These are phyloP conservation scores for Puccinia polysora DNA, from an alignment of 1,284 basidiomycete genomes.

Conservation along the genomic window DNA sequence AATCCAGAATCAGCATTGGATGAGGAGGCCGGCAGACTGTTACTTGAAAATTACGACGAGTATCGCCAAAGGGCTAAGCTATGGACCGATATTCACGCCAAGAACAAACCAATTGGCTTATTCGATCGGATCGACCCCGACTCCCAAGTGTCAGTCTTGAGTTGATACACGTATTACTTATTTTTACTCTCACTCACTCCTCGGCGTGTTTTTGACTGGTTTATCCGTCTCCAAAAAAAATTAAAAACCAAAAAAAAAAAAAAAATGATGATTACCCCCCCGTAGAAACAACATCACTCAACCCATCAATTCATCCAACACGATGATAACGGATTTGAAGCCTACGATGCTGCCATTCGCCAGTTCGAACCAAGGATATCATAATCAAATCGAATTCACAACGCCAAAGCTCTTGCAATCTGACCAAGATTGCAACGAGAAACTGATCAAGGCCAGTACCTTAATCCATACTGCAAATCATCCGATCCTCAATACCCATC, in stretches of 20 bases:
- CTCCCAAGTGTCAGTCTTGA: neutral
- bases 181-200: neutral
- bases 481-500: constrained; percentile 25
- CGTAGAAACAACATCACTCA: neutral
- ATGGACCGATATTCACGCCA: constrained; percentile 78
- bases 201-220: neutral
- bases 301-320: neutral
- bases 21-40: constrained; percentile 84
- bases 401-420: neutral
- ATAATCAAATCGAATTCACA: neutral
- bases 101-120: constrained; percentile 48
- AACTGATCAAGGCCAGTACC: neutral
- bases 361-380: constrained; percentile 8
- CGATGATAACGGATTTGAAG: constrained; percentile 2
- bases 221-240: neutral
- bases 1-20: constrained; percentile 93
- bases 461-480: neutral
- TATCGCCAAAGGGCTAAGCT: constrained; percentile 74
- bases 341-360: constrained; percentile 14
- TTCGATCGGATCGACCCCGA: neutral
- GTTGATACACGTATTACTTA: neutral
- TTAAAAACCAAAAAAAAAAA: too few relatives aligned
- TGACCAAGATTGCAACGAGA: neutral
- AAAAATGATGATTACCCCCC: neutral
- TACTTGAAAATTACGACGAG: constrained; percentile 79